phyloP scores from a whole-genome alignment of 2,329 filamentous ascomycete species.

The Xylariaceae sp. region DNA sequence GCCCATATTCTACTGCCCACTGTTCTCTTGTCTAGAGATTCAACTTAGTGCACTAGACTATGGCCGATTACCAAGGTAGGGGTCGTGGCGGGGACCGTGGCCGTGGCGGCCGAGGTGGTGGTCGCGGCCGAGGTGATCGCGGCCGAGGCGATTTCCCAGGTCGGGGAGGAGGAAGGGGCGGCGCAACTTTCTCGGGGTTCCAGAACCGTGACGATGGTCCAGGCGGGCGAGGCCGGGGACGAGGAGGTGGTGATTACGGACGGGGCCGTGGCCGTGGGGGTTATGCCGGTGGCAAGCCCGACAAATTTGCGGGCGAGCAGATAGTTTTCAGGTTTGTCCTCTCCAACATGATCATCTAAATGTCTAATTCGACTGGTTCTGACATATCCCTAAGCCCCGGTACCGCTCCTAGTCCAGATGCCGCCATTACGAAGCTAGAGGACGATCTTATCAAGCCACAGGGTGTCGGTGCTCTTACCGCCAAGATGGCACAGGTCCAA shows the following conservation, averaged over 20 bases:
- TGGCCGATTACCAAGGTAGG: conserved; percentile 24
- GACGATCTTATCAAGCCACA: conserved; percentile 47
- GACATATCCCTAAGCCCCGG: conserved; percentile 28
- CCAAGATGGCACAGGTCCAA: conserved; percentile 47
- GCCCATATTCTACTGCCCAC: not conserved
- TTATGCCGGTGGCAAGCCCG: conserved; percentile 26
- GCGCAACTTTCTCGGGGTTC: conserved; percentile 25
- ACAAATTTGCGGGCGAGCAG: conserved; percentile 36
- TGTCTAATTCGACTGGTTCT: not conserved
- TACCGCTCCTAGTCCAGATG: conserved; percentile 36
- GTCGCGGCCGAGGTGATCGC: conserved; percentile 35
- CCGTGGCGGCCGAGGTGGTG: conserved; percentile 12
- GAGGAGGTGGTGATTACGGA: conserved; percentile 27
- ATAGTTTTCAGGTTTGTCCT: conserved; percentile 43
- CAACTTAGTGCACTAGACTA: not conserved
- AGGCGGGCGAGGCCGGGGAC: not conserved
- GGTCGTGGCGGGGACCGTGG: conserved; percentile 23
- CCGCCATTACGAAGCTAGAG: conserved; percentile 47
- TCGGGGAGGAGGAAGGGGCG: conserved; percentile 32
- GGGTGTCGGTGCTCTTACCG: conserved; percentile 40
- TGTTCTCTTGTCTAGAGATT: not conserved
- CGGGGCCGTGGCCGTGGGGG: conserved; percentile 35
- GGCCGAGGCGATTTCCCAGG: conserved; percentile 26
- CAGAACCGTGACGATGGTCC: conserved; percentile 23
- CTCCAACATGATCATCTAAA: not conserved